phyloP scores from a whole-genome alignment of 2,329 filamentous ascomycete species.

The Cladosporium sp. region DNA sequence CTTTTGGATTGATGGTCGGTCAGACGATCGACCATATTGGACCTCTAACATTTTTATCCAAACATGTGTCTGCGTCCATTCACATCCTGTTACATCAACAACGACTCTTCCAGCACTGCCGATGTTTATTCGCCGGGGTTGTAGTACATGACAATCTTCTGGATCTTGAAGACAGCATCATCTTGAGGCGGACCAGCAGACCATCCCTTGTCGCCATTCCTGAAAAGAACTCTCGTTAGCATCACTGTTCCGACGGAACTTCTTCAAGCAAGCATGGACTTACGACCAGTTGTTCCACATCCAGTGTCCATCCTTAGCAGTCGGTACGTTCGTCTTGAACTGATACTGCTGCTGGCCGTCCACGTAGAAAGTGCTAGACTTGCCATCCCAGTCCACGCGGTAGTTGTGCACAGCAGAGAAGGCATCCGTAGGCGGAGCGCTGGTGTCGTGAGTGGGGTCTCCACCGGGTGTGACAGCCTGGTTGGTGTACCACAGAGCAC shows the following conservation, averaged over 20 bases:
- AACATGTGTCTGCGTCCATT: no score
- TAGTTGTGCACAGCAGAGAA: slow-evolving; percentile 18
- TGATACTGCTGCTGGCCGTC: slow-evolving; percentile 16
- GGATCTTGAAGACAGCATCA: slow-evolving; percentile 22
- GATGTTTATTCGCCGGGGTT: slow-evolving; percentile 11
- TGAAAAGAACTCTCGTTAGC: neutral
- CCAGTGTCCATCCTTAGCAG: slow-evolving; percentile 15
- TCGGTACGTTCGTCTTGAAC: slow-evolving; percentile 17
- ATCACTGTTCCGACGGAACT: neutral
- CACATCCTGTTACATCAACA: no score
- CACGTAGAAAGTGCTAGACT: slow-evolving; percentile 17
- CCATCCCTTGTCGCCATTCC: slow-evolving; percentile 20
- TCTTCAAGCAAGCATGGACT: neutral
- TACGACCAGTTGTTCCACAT: slow-evolving; percentile 23
- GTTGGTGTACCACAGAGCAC: slow-evolving; percentile 19
- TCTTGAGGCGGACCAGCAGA: slow-evolving; percentile 20
- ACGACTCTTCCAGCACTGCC: no score
- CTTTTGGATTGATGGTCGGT: no score
- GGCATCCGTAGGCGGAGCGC: slow-evolving; percentile 11
- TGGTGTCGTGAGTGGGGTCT: slow-evolving; percentile 2
- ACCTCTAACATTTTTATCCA: no score
- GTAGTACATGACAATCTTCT: slow-evolving; percentile 23
- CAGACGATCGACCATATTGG: no score
- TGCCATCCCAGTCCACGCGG: slow-evolving; percentile 20
- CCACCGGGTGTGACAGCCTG: slow-evolving; percentile 11